phyloP scores from a whole-genome alignment of 129 eudicot species.

The Tagetes erecta region DNA sequence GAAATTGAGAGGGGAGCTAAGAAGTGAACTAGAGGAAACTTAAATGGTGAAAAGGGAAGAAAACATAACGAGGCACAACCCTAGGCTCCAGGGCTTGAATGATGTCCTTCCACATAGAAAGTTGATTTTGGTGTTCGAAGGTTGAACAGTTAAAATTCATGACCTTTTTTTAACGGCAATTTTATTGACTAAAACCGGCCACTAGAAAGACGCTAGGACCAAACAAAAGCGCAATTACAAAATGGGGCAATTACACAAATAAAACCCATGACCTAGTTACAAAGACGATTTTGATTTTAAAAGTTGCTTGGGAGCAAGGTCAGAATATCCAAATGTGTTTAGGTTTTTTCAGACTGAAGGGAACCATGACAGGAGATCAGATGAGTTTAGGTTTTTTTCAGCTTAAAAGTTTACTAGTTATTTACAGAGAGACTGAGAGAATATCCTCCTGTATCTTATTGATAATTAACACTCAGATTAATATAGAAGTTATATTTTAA shows the following conservation, averaged over 20 bases:
- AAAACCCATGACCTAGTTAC: constrained; percentile 15
- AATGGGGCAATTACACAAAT: too few species aligned
- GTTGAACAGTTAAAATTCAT: constrained; percentile 19
- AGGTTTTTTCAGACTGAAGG: constrained; percentile 14
- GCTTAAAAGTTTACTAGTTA: not conserved
- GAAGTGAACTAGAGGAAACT: constrained; percentile 22
- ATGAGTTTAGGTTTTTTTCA: not conserved
- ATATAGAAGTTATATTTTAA: not conserved
- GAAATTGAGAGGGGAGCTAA: constrained; percentile 1
- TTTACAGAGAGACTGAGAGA: not conserved
- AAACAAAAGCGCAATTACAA: too few species aligned
- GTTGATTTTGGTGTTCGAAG: not conserved
- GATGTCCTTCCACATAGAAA: constrained; percentile 18
- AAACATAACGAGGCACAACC: constrained; percentile 19
- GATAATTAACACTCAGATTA: not conserved
- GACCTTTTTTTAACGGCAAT: not conserved
- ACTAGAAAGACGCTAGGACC: too few species aligned
- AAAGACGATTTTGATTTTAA: not conserved
- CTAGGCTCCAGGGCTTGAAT: constrained; percentile 12
- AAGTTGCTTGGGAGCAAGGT: not conserved
- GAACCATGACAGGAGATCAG: not conserved
- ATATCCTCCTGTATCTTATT: not conserved
- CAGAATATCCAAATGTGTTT: not conserved
- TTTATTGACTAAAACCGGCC: too few species aligned
- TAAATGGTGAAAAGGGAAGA: not conserved